These are phyloP conservation scores for Tulasnella sp. DNA, from an alignment of 768 basidiomycete genomes.

Conservation along the genomic window DNA sequence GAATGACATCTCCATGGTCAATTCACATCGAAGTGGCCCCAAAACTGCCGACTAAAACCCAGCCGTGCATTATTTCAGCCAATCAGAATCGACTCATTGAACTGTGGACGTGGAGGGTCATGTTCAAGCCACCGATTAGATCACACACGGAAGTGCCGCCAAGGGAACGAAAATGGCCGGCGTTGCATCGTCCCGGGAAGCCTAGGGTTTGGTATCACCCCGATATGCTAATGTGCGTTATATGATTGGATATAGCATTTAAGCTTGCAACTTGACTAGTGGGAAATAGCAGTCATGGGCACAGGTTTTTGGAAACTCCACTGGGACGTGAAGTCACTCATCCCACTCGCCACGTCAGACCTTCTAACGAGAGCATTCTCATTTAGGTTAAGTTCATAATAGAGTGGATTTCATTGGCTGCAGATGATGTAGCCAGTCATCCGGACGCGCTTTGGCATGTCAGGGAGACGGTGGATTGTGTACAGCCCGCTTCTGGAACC, in stretches of 20 bases:
- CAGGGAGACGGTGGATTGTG: neutral
- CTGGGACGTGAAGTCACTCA: neutral
- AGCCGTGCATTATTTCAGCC: neutral
- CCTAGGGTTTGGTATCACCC: neutral
- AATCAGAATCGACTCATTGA: neutral
- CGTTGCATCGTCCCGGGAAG: too few species aligned
- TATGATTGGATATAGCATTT: neutral
- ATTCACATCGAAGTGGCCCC: neutral
- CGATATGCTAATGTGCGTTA: neutral
- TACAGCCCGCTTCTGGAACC: neutral
- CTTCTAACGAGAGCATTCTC: neutral
- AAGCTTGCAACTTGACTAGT: neutral
- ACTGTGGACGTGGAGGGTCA: neutral
- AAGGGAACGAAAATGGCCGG: neutral
- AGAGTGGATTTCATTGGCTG: neutral
- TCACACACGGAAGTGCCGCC: neutral
- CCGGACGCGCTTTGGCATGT: neutral
- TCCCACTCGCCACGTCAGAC: neutral
- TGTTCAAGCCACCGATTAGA: neutral
- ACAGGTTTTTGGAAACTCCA: neutral
- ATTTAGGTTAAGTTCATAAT: neutral
- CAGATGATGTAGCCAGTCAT: neutral
- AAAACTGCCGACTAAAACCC: neutral
- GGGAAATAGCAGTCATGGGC: neutral
- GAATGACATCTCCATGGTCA: neutral